Base-by-base conservation (phyloP, 306 rosid genomes). In the Cucurbita moschata region DNA sequence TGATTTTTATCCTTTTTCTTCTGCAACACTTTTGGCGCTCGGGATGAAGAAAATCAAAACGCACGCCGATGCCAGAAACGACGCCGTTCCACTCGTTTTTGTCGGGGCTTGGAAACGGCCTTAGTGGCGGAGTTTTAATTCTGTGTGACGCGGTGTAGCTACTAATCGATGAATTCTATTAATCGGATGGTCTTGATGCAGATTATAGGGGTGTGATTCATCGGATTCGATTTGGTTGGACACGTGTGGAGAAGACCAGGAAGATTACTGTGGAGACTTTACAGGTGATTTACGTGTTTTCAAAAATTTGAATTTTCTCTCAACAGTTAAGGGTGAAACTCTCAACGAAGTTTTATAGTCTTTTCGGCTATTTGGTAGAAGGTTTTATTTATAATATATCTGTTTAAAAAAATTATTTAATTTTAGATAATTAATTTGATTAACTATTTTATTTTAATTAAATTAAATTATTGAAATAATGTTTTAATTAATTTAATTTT, bases 11-110 rank as follows among this genome's bases (percentile, higher is more conserved):
- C 54, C 38, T 43, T 19, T 23, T 47, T 40, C 23, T 16, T 64
- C 16, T 63, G 49, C 69, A 10, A 23, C 40, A 21, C 56, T 23
- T 42, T 68, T 68, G 73, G 73, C 73, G 73, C 73, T 68, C 73
- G 73, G 73, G 73, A 47, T 46, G 73, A 47, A 21, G 21, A 68
- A 68, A 47, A 46, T 68, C 47, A 56, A 68, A 68, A 44, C 56
- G 42, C 42, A 68, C 56, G 42, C 38, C 73, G 56, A 7, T 23
- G 37, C 16, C 0, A 6, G 7, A 30, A 59, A 26, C 65, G 65
- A 59, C 43, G 65, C 65, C 65, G 66, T 67, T 67, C 23, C 30
- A 4, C 35, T 16, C 70, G 70, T n/a, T n/a, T 39, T 66, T 18
- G 37, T 21, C 18, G 30, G 50, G 52, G 30, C 16, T 1, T 13